Percentiles rank a stretch among this genome's conserved stretches.
Conservation (phyloP, 768 basidiomycete species). For the Suillus luteus region DNA sequence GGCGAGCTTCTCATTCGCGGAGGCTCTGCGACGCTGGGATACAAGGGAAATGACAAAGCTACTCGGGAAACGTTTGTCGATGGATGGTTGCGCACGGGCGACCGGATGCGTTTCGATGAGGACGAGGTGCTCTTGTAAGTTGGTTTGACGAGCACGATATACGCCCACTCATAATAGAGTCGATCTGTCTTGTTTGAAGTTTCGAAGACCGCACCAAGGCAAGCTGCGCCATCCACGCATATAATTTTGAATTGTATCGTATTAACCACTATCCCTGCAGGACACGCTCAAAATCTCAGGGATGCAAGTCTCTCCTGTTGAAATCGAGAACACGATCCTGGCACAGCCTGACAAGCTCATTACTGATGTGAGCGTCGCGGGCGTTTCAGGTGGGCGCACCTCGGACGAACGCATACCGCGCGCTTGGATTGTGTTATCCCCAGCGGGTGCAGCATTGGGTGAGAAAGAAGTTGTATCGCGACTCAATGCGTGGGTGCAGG, state of each 20-base stretch:
- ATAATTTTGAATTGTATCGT: slow-evolving; percentile 13
- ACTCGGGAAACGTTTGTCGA: slow-evolving; percentile 58
- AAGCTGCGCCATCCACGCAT: background rate
- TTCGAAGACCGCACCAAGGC: slow-evolving; percentile 71
- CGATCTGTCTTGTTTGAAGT: slow-evolving; percentile 32
- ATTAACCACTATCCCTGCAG: slow-evolving; percentile 30
- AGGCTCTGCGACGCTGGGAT: slow-evolving; percentile 54
- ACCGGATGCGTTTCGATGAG: slow-evolving; percentile 56
- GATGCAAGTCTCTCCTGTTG: slow-evolving; percentile 68
- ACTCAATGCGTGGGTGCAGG: slow-evolving; percentile 57
- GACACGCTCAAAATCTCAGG: slow-evolving; percentile 77
- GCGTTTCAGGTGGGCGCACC: slow-evolving; percentile 65
- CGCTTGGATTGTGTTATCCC: slow-evolving; percentile 70
- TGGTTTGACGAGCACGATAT: background rate
- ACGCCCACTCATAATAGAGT: background rate
- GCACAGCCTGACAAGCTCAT: slow-evolving; percentile 60
- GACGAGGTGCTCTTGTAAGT: slow-evolving; percentile 61
- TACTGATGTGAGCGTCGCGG: slow-evolving; percentile 64
- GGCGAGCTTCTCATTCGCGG: slow-evolving; percentile 63
- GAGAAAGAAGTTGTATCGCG: slow-evolving; percentile 39
- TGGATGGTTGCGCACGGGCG: slow-evolving; percentile 74
- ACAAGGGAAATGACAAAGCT: slow-evolving; percentile 66
- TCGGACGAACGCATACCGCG: slow-evolving; percentile 68
- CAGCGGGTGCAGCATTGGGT: slow-evolving; percentile 50
- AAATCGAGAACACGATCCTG: slow-evolving; percentile 64